Conservation (phyloP, 2,329 filamentous ascomycete species). For the Colletotrichum sidae region DNA sequence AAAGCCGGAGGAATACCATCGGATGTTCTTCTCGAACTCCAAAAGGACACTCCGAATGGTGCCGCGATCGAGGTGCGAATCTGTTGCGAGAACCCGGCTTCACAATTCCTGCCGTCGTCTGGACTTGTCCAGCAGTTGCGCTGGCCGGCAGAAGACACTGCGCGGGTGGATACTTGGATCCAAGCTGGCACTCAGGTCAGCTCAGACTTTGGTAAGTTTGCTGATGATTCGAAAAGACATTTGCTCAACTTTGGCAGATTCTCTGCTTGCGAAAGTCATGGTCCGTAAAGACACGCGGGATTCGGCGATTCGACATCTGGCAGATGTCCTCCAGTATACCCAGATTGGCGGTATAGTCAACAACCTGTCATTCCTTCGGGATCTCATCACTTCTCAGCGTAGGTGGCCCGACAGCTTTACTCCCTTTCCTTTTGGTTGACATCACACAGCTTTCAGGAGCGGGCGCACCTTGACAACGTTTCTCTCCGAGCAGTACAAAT, state of each 20-base stretch:
- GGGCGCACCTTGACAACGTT: constrained; percentile 15
- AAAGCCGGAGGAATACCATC: constrained; percentile 4
- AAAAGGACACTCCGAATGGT: constrained; percentile 40
- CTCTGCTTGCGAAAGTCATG: constrained; percentile 70
- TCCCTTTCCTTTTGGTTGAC: neutral
- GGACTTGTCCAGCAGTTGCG: constrained; percentile 68
- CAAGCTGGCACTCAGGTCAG: constrained; percentile 67
- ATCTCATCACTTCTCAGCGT: constrained; percentile 1
- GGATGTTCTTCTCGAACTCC: neutral
- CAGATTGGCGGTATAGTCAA: constrained; percentile 4
- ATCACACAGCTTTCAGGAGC: neutral
- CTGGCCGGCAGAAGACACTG: constrained; percentile 61
- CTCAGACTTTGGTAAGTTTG: constrained; percentile 57
- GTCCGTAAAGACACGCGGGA: constrained; percentile 60
- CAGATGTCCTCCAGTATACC: neutral
- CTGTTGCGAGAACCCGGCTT: constrained; percentile 65
- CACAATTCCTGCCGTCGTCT: constrained; percentile 68
- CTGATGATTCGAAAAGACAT: neutral
- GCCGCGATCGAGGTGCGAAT: constrained; percentile 53
- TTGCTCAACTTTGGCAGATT: constrained; percentile 47
- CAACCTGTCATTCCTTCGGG: constrained; percentile 4
- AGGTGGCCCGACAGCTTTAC: neutral
- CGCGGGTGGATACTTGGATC: constrained; percentile 74
- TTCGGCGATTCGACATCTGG: constrained; percentile 60
- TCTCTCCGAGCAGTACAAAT: neutral